Conservation (phyloP, 306 rosid species). For the Prosopis cineraria region DNA sequence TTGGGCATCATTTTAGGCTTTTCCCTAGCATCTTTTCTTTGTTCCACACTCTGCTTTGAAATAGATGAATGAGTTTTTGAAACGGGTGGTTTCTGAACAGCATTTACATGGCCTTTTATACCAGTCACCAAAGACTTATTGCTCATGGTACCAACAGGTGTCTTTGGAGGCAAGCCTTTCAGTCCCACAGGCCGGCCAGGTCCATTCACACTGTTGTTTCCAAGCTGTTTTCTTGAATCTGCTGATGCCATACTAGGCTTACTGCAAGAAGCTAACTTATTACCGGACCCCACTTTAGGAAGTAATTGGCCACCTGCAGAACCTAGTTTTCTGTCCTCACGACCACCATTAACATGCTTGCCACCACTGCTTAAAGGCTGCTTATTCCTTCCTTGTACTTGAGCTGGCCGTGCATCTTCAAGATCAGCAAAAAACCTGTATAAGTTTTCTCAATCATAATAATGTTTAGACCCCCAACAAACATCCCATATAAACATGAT, state of each 20-base stretch:
- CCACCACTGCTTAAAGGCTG: constrained; percentile 48
- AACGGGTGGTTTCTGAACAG: constrained; percentile 46
- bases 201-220: constrained; percentile 57
- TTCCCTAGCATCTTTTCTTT: constrained; percentile 53
- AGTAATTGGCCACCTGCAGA: constrained; percentile 49
- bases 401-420: constrained; percentile 66
- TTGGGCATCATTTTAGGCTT: constrained; percentile 59
- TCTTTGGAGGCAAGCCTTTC: constrained; percentile 58
- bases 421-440: constrained; percentile 64
- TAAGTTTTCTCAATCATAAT: constrained; percentile 57
- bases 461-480: constrained; percentile 39
- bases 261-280: constrained; percentile 53
- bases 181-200: constrained; percentile 63
- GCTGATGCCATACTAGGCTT: constrained; percentile 39
- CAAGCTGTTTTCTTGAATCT: constrained; percentile 69
- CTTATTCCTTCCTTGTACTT: constrained; percentile 51
- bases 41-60: constrained; percentile 51
- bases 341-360: constrained; percentile 40
- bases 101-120: constrained; percentile 44
- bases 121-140: constrained; percentile 52
- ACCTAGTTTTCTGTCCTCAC: constrained; percentile 49
- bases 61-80: constrained; percentile 47
- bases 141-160: constrained; percentile 42
- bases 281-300: constrained; percentile 47
- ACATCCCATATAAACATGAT: constrained; percentile 26